phyloP scores from a whole-genome alignment of 2,329 filamentous ascomycete genomes.

The Epichloe hybrida region DNA sequence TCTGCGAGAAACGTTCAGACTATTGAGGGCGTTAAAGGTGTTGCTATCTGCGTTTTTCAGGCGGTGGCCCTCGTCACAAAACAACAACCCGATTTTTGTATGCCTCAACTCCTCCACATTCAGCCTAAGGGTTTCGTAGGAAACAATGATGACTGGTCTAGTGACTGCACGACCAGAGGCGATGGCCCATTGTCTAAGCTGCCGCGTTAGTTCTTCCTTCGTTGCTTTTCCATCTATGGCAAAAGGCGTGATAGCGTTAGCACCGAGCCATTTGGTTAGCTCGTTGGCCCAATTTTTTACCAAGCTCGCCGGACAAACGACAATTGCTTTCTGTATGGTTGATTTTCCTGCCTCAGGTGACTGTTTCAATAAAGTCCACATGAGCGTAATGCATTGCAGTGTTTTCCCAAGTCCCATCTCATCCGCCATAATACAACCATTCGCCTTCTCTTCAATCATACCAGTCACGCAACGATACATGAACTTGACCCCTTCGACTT shows the following conservation, averaged over 20 bases:
- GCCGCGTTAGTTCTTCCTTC: constrained; percentile 81
- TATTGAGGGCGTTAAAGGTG: constrained; percentile 84
- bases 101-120: constrained; percentile 84
- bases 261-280: constrained; percentile 87
- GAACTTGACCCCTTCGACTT: constrained; percentile 96
- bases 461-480: constrained; percentile 90
- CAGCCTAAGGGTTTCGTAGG: constrained; percentile 86
- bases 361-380: constrained; percentile 95
- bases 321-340: constrained; percentile 92
- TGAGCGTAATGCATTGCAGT: constrained; percentile 89
- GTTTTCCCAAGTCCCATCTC: constrained; percentile 98
- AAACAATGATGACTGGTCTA: constrained; percentile 89
- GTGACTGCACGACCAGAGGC: constrained; percentile 80
- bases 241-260: constrained; percentile 82
- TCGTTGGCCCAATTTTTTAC: constrained; percentile 98
- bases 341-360: constrained; percentile 88
- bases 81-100: constrained; percentile 78
- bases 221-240: constrained; percentile 93
- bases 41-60: constrained; percentile 94
- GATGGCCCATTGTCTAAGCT: constrained; percentile 91
- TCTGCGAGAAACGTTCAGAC: constrained; percentile 74
- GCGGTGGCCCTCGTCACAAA: constrained; percentile 94
- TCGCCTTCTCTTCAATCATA: constrained; percentile 84
- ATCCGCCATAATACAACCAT: constrained; percentile 98
- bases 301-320: constrained; percentile 90